Evolutionary conservation across 345 rosid species (phyloP).

Genomic region (Brassica cretica): DNA sequence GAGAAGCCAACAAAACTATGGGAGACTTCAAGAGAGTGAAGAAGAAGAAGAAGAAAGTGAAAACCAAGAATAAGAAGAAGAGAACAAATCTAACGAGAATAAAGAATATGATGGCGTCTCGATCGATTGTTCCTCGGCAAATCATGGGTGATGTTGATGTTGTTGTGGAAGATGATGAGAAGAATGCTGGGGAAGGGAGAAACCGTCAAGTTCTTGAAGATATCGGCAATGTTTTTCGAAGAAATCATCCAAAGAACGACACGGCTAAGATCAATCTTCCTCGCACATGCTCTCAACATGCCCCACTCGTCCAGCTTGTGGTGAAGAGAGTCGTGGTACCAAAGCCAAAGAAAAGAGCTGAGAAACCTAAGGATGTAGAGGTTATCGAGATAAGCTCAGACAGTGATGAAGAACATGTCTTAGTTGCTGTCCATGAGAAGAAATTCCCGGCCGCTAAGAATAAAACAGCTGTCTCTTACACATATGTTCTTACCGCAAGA

Average conservation of each 20-base stretch:
- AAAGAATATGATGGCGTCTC: too few species aligned
- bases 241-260: conserved; percentile 46
- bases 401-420: conserved; percentile 29
- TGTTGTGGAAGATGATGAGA: too few species aligned
- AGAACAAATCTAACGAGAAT: too few species aligned
- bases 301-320: conserved; percentile 8
- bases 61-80: too few species aligned
- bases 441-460: conserved; percentile 21
- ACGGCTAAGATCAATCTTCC: conserved; percentile 25
- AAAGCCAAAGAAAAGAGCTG: conserved; percentile 11
- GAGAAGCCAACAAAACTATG: too few species aligned
- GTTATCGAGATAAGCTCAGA: conserved; percentile 30
- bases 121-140: too few species aligned
- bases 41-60: too few species aligned
- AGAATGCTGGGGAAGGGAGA: conserved; percentile 48
- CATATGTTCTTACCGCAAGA: conserved; percentile 79
- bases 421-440: background rate
- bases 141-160: too few species aligned
- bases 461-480: conserved; percentile 49
- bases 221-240: conserved; percentile 71
- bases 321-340: conserved; percentile 19
- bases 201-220: conserved; percentile 80
- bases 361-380: conserved; percentile 16
- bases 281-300: conserved; percentile 29
- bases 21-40: too few species aligned